Conservation (phyloP, 2,329 filamentous ascomycete species). For the Diaporthe destruens region DNA sequence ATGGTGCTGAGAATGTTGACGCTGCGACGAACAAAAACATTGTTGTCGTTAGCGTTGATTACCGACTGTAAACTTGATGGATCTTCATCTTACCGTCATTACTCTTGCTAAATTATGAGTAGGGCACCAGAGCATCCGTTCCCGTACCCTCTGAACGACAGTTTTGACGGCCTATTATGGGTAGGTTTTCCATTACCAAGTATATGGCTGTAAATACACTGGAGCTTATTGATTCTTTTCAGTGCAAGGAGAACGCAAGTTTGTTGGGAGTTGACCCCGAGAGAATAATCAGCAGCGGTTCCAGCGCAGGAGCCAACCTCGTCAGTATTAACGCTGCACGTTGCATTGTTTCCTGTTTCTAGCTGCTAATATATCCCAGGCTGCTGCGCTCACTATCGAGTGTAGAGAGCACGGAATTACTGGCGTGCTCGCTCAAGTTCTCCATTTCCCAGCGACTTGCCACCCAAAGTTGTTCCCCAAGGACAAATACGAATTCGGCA, state of each 20-base stretch:
- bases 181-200: neutral
- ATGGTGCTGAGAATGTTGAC: constrained; percentile 16
- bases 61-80: neutral
- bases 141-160: neutral
- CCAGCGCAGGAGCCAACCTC: constrained; percentile 21
- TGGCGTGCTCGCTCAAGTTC: neutral
- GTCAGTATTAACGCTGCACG: neutral
- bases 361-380: neutral
- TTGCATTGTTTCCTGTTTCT: rapidly evolving
- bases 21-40: constrained; percentile 7
- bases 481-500: constrained; percentile 16
- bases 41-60: neutral
- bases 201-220: rapidly evolving
- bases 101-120: neutral
- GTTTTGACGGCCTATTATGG: constrained; percentile 16
- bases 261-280: neutral
- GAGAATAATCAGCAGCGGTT: neutral
- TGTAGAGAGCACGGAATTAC: neutral
- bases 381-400: constrained; percentile 4
- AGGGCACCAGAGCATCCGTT: constrained; percentile 7
- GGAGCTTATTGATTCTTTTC: neutral
- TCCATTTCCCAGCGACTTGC: constrained; percentile 15
- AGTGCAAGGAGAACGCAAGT: constrained; percentile 6
- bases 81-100: neutral
- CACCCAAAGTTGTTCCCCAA: constrained; percentile 15